Percentiles rank a stretch among this genome's conserved stretches.
phyloP scores from a whole-genome alignment of 179 eudicot genomes.

The Sideroxylon spinosum region DNA sequence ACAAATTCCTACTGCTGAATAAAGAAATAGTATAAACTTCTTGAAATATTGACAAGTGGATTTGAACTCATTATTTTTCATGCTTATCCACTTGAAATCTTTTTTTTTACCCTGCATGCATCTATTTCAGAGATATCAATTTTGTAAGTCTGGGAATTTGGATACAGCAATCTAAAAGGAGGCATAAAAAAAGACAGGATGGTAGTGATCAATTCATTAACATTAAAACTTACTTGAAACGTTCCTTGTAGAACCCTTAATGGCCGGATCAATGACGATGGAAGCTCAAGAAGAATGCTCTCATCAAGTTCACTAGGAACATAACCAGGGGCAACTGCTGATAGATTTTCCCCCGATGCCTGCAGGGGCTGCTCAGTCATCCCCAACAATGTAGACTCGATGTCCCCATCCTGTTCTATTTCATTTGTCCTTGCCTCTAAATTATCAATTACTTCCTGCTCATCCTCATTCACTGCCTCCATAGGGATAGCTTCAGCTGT shows the following conservation, averaged over 20 bases:
- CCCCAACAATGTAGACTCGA: slow-evolving; percentile 40
- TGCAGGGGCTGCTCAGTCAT: slow-evolving; percentile 45
- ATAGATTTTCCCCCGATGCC: slow-evolving; percentile 43
- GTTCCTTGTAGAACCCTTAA: slow-evolving; percentile 78
- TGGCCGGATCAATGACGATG: slow-evolving; percentile 86
- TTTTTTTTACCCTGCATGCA: background rate
- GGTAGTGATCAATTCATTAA: slow-evolving; percentile 4
- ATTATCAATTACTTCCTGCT: slow-evolving; percentile 41
- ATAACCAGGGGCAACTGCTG: slow-evolving; percentile 83
- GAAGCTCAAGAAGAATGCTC: slow-evolving; percentile 88
- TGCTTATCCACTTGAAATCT: background rate
- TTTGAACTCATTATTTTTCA: background rate
- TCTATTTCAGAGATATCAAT: background rate
- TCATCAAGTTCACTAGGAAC: slow-evolving; percentile 88
- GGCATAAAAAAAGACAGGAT: background rate
- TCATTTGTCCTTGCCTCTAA: slow-evolving; percentile 41
- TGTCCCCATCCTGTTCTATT: slow-evolving; percentile 41
- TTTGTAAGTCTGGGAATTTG: background rate
- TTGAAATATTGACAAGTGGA: background rate
- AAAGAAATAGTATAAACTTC: background rate
- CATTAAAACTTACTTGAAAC: slow-evolving; percentile 58
- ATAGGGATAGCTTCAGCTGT: slow-evolving; percentile 79
- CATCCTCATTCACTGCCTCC: slow-evolving; percentile 65
- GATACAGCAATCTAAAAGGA: background rate
- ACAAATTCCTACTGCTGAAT: slow-evolving; percentile 9